Conservation (phyloP, 2,329 filamentous ascomycete genomes). For the Penicillium sp. region DNA sequence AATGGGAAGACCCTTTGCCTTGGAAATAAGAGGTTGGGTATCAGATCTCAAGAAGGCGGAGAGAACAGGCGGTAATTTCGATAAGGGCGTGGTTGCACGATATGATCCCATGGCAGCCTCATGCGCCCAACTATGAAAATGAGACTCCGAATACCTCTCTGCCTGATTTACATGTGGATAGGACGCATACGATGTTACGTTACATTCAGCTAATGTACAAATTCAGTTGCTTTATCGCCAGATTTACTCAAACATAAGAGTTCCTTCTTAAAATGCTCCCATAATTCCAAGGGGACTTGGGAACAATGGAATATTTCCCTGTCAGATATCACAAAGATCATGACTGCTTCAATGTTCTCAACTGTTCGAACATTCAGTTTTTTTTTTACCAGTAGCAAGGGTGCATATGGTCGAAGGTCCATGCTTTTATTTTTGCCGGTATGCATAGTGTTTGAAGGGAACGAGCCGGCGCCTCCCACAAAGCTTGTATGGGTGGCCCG, state of each 20-base stretch:
- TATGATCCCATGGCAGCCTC: conserved; percentile 18
- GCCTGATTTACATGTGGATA: neutral
- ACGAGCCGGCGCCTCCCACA: neutral
- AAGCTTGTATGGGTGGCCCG: neutral
- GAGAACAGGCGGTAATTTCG: conserved; percentile 6
- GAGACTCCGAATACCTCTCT: neutral
- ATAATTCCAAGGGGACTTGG: neutral
- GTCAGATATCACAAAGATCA: neutral
- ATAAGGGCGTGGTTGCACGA: conserved; percentile 13
- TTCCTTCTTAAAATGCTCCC: neutral
- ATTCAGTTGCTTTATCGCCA: neutral
- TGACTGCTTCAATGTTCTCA: neutral
- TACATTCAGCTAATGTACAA: conserved; percentile 6
- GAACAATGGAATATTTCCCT: neutral
- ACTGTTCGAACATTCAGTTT: neutral
- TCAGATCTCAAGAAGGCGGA: conserved; percentile 11
- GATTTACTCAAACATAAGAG: neutral
- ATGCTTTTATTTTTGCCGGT: neutral
- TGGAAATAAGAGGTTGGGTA: neutral
- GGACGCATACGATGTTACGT: neutral
- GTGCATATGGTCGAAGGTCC: neutral
- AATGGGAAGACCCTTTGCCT: too few species aligned
- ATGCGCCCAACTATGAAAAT: conserved; percentile 9
- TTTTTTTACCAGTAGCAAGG: neutral
- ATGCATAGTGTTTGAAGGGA: neutral